Conservation (phyloP, 352 stramenopile species). For the Blastocystis sp. region DNA sequence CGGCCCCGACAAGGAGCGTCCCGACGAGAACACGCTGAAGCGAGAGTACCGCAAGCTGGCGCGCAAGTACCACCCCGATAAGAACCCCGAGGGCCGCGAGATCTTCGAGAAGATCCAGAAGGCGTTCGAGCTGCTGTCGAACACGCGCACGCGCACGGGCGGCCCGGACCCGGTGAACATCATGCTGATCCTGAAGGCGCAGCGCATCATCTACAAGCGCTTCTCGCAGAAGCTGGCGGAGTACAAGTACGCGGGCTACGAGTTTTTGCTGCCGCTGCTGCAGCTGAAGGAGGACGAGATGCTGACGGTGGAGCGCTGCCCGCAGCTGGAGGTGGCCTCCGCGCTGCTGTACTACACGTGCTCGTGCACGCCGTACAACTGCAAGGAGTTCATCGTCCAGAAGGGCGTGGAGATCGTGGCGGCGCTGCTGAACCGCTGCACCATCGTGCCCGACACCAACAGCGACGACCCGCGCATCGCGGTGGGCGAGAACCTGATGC, state of each 20-base stretch:
- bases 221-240: slow-evolving; percentile 64
- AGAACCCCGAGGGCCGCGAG: slow-evolving; percentile 77
- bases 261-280: slow-evolving; percentile 64
- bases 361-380: slow-evolving; percentile 68
- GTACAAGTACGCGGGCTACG: slow-evolving; percentile 73
- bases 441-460: slow-evolving; percentile 44
- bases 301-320: slow-evolving; percentile 62
- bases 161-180: slow-evolving; percentile 71
- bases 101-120: slow-evolving; percentile 78
- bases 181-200: slow-evolving; percentile 70
- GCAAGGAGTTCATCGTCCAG: slow-evolving; percentile 70
- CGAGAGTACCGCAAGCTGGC: slow-evolving; percentile 74
- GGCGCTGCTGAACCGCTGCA: slow-evolving; percentile 41
- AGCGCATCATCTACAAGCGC: slow-evolving; percentile 72
- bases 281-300: slow-evolving; percentile 53
- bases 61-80: slow-evolving; percentile 75
- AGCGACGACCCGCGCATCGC: slow-evolving; percentile 70
- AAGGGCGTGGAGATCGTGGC: slow-evolving; percentile 69
- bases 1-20: slow-evolving; percentile 31
- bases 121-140: slow-evolving; percentile 74
- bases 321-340: slow-evolving; percentile 57
- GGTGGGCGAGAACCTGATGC: slow-evolving; percentile 70
- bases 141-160: slow-evolving; percentile 55
- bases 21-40: slow-evolving; percentile 71
- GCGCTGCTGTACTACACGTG: slow-evolving; percentile 70